A percentile compares a stretch with the other conserved stretches of the same genome.
These are phyloP conservation scores for Voacanga thouarsii DNA, from an alignment of 257 asterid species.

Conservation along the genomic window DNA sequence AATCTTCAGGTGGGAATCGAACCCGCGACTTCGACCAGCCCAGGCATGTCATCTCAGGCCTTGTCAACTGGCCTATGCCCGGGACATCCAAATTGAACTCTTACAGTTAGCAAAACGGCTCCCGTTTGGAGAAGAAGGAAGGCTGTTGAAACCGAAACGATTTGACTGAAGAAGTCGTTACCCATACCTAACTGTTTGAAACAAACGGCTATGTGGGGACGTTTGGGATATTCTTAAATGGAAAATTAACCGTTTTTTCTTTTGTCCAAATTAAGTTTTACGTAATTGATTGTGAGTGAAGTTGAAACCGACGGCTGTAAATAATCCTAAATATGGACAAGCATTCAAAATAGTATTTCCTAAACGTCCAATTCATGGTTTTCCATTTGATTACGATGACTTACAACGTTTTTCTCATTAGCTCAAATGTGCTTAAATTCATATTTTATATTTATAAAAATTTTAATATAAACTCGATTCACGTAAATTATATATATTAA, in stretches of 20 bases:
- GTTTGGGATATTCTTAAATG: background rate
- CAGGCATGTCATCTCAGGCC: too few relatives aligned
- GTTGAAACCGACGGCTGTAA: background rate
- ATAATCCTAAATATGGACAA: too few relatives aligned
- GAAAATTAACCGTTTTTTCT: background rate
- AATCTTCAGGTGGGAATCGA: too few relatives aligned
- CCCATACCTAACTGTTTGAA: conserved; percentile 4
- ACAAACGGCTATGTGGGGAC: background rate
- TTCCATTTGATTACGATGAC: background rate
- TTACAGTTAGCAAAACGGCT: background rate
- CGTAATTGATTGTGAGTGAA: background rate
- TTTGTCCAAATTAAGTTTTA: conserved; percentile 9
- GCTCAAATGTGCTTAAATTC: background rate
- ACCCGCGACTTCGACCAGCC: too few relatives aligned
- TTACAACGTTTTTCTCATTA: background rate
- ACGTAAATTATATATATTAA: too few relatives aligned
- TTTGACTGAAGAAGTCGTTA: background rate
- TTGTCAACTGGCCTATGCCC: too few relatives aligned
- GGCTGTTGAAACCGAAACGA: background rate
- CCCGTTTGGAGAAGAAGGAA: background rate
- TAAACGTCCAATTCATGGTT: background rate
- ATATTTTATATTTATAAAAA: background rate
- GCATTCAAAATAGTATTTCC: background rate
- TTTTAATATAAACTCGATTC: too few relatives aligned
- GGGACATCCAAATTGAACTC: background rate